Conservation (phyloP, 1,284 basidiomycete genomes). For the Naganishia liquefaciens region DNA sequence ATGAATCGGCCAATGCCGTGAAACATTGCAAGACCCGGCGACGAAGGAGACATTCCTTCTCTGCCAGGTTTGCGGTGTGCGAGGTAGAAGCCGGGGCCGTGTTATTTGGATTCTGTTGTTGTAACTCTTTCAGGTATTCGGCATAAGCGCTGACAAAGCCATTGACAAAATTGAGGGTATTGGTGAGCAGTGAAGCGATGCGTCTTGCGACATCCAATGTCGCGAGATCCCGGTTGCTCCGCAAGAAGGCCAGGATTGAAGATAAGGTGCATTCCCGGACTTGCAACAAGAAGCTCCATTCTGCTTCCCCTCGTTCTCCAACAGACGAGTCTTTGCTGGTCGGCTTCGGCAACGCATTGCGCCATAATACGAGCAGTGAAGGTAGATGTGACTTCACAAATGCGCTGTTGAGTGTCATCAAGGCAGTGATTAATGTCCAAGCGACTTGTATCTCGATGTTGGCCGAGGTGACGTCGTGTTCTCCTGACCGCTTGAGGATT, state of each 20-base stretch:
- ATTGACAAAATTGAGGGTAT: slow-evolving; percentile 86
- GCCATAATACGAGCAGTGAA: slow-evolving; percentile 90
- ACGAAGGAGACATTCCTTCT: slow-evolving; percentile 79
- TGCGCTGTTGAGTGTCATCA: slow-evolving; percentile 90
- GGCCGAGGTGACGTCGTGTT: slow-evolving; percentile 82
- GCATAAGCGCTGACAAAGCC: slow-evolving; percentile 56
- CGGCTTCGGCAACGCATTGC: slow-evolving; percentile 93
- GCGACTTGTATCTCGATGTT: slow-evolving; percentile 87
- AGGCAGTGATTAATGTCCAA: slow-evolving; percentile 85
- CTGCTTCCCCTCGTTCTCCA: slow-evolving; percentile 67
- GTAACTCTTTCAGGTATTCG: slow-evolving; percentile 48
- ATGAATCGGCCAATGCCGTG: slow-evolving; percentile 71
- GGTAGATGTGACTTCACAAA: slow-evolving; percentile 90
- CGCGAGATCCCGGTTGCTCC: slow-evolving; percentile 74
- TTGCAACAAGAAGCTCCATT: slow-evolving; percentile 90
- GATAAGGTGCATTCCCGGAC: slow-evolving; percentile 88
- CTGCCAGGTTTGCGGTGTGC: slow-evolving; percentile 58
- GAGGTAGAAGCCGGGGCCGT: slow-evolving; percentile 11
- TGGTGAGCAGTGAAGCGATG: slow-evolving; percentile 80
- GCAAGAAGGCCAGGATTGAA: slow-evolving; percentile 83
- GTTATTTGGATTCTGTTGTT: slow-evolving; percentile 40
- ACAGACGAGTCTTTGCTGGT: slow-evolving; percentile 77
- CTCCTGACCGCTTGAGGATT: slow-evolving; percentile 83
- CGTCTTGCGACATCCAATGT: slow-evolving; percentile 88
- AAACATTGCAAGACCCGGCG: slow-evolving; percentile 89